Evolutionary conservation across 352 stramenopile species (phyloP), one percentile per base, ranked within the genome.

Genomic region (Globisporangium ultimum): DNA sequence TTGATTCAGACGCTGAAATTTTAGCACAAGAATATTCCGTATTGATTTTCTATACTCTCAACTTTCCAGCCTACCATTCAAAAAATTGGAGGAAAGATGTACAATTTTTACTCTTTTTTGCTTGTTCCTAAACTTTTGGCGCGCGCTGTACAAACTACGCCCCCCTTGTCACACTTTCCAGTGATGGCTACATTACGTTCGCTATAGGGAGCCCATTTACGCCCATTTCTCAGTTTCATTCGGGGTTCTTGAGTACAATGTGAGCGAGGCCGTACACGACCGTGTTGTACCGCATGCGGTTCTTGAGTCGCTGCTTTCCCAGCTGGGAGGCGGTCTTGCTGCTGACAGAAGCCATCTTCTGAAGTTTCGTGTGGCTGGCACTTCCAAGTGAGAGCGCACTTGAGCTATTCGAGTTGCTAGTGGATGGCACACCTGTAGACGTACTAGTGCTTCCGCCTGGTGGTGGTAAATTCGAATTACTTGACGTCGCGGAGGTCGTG

Each of bases 261-360:
- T 88, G 66, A 1, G 72, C 77, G 1, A 95, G 68, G 20, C 85
- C 85, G 53, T 88, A 95, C 15, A 90, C 67, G 13, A 85, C 64
- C 1, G 74, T 67, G 63, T 86, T 90, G 76, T 78, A 92, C 45
- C 76, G 81, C 22, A 92, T 64, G 24, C 85, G 74, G 58, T 81
- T 76, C 74, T 93, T 95, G 13, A 92, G 76, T 8, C 73, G 68
- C 53, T 74, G 50, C 50, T 68, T 76, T 32, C 49, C 38, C n/a
- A 0, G 17, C 14, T n/a, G 24, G 40, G 4, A 50, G 28, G 1
- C 28, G 28, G 28, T 36, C 7, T 36, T 36, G 8, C 28, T 5
- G 48, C 49, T 36, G 40, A 11, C 34, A 6, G 61, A 45, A 17
- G 17, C 38, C 42, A 24, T 15, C 12, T 36, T 48, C 11, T 34